phyloP scores from a whole-genome alignment of 2,329 filamentous ascomycete species.

The Colletotrichum sp. region DNA sequence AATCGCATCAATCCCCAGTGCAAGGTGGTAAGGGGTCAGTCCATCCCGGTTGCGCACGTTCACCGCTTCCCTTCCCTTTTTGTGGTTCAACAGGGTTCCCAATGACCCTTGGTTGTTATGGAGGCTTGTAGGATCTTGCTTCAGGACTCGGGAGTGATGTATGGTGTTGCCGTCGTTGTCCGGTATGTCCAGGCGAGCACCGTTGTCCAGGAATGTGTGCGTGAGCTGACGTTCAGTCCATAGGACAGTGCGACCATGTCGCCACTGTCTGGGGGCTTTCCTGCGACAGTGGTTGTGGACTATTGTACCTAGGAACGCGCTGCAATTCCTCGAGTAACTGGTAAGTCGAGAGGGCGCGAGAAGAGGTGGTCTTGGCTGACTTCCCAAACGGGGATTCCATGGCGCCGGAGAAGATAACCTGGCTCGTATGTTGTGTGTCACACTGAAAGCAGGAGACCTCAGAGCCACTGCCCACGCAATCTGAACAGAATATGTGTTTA shows the following conservation, averaged over 20 bases:
- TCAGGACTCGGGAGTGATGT: not conserved
- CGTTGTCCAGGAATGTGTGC: not conserved
- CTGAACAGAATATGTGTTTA: not conserved
- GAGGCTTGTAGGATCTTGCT: accelerated
- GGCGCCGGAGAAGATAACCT: not conserved
- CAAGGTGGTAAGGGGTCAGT: not conserved
- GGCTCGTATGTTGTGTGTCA: not conserved
- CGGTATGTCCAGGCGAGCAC: not conserved
- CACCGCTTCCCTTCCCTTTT: not conserved
- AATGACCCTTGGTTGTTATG: not conserved
- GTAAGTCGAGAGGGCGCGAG: not conserved
- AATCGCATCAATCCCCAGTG: not conserved
- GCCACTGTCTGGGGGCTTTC: not conserved
- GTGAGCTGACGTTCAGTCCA: not conserved
- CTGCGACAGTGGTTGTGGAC: too few species aligned
- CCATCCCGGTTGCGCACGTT: not conserved
- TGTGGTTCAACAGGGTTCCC: not conserved
- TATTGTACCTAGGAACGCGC: not conserved
- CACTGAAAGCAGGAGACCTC: not conserved
- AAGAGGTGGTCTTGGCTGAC: not conserved
- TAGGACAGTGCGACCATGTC: not conserved
- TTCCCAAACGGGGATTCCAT: not conserved
- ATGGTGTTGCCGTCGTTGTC: not conserved
- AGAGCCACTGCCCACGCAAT: not conserved
- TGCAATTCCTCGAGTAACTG: not conserved